These are phyloP conservation scores for Cytidiella melzeri DNA, from an alignment of 768 basidiomycete species.

Conservation along the genomic window DNA sequence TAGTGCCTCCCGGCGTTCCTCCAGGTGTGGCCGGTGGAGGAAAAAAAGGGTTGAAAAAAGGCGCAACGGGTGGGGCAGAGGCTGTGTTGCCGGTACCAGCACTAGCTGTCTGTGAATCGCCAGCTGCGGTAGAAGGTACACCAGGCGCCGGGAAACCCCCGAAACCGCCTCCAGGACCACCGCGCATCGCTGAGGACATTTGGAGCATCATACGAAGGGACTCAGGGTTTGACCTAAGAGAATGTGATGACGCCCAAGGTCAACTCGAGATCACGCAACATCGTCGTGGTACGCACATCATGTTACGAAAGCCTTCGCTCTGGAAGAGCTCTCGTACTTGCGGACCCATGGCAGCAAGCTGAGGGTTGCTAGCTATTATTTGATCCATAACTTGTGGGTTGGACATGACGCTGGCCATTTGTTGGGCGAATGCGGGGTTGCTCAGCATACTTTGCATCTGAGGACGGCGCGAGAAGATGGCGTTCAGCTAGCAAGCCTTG, in stretches of 20 bases:
- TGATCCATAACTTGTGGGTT: constrained; percentile 89
- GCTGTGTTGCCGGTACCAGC: not conserved
- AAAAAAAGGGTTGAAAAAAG: constrained; percentile 20
- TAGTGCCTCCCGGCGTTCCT: constrained; percentile 15
- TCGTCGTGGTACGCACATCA: constrained; percentile 50
- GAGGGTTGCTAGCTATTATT: constrained; percentile 76
- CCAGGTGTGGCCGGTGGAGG: constrained; percentile 16
- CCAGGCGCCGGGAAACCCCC: constrained; percentile 59
- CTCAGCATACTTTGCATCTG: constrained; percentile 84
- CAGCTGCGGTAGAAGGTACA: constrained; percentile 31
- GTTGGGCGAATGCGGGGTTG: constrained; percentile 76
- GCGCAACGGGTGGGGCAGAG: constrained; percentile 12
- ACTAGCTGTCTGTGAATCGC: constrained; percentile 12
- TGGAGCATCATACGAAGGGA: constrained; percentile 68
- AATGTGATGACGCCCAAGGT: not conserved
- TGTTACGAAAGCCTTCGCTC: constrained; percentile 64
- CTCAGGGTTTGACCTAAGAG: constrained; percentile 65
- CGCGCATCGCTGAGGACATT: constrained; percentile 54
- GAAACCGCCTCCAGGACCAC: constrained; percentile 21
- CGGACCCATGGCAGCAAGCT: constrained; percentile 68
- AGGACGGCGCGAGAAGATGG: not conserved
- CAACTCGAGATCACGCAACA: not conserved
- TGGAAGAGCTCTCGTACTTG: constrained; percentile 77
- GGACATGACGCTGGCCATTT: constrained; percentile 83
- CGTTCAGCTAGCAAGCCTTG: not conserved